Conservation (phyloP, 164 flowering plant genomes). For the Cinnamomum micranthum region DNA sequence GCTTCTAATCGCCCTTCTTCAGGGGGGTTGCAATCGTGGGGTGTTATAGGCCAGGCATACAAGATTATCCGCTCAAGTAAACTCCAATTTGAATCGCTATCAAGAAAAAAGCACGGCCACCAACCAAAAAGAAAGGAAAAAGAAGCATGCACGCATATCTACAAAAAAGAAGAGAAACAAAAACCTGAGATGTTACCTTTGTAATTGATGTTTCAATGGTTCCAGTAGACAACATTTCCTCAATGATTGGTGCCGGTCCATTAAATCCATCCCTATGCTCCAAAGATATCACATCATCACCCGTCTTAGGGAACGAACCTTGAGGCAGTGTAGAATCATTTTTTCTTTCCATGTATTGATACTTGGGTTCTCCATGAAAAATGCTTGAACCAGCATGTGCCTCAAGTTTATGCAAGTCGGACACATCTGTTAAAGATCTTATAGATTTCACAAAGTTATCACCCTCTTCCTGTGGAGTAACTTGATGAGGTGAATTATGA, state of each 20-base stretch:
- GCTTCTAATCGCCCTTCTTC: too few species aligned
- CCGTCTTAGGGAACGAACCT: slow-evolving; percentile 19
- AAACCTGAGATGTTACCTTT: slow-evolving; percentile 30
- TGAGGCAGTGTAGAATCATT: slow-evolving; percentile 10
- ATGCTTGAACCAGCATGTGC: slow-evolving; percentile 11
- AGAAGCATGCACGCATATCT: too few species aligned
- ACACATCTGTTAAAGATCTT: slow-evolving; percentile 24
- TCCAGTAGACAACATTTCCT: slow-evolving; percentile 17
- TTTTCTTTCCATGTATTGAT: slow-evolving; percentile 20
- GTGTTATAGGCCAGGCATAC: neutral
- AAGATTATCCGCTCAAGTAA: neutral
- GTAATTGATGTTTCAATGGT: slow-evolving; percentile 17
- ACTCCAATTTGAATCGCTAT: neutral
- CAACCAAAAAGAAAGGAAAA: neutral
- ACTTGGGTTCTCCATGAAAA: slow-evolving; percentile 14
- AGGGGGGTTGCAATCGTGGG: too few species aligned
- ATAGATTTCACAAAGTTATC: slow-evolving; percentile 24
- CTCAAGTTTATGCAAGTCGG: slow-evolving; percentile 20
- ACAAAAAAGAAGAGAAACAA: neutral
- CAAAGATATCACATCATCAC: slow-evolving; percentile 10
- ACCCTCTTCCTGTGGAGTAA: slow-evolving; percentile 19
- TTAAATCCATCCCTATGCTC: slow-evolving; percentile 14
- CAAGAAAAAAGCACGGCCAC: neutral
- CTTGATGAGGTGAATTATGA: slow-evolving; percentile 20
- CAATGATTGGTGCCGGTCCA: slow-evolving; percentile 17